These are phyloP conservation scores for Gentiana dahurica DNA, from an alignment of 257 asterid genomes.

Conservation along the genomic window DNA sequence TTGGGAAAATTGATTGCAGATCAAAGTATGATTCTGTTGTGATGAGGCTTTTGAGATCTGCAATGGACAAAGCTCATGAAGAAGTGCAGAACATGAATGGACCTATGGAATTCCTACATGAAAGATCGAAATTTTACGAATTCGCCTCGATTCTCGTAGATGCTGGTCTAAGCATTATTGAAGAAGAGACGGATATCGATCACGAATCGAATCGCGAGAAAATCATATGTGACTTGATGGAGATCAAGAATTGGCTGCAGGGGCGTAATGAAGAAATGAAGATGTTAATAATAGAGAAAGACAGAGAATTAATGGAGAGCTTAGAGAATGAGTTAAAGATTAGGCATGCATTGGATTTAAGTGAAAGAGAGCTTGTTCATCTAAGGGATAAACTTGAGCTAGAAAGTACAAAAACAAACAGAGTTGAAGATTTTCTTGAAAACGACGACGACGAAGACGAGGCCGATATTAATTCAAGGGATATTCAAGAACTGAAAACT, in stretches of 20 bases:
- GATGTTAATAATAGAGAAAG: slow-evolving; percentile 42
- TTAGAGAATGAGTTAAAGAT: slow-evolving; percentile 45
- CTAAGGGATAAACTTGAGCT: slow-evolving; percentile 31
- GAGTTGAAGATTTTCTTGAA: slow-evolving; percentile 6
- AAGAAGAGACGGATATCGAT: slow-evolving; percentile 38
- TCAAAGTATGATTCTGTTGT: slow-evolving; percentile 51
- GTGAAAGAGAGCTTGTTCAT: slow-evolving; percentile 32
- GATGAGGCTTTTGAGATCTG: slow-evolving; percentile 61
- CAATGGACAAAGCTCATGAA: slow-evolving; percentile 74
- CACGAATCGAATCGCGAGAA: slow-evolving; percentile 37
- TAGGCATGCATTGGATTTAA: slow-evolving; percentile 31
- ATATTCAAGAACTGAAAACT: slow-evolving; percentile 24
- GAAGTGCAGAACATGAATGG: slow-evolving; percentile 51
- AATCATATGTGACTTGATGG: slow-evolving; percentile 44
- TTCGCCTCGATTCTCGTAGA: slow-evolving; percentile 61
- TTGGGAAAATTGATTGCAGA: slow-evolving; percentile 47
- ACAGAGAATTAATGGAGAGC: slow-evolving; percentile 40
- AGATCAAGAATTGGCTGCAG: slow-evolving; percentile 46
- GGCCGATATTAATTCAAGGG: slow-evolving; percentile 11
- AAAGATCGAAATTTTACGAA: slow-evolving; percentile 53
- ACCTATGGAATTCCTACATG: slow-evolving; percentile 59
- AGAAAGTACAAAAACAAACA: slow-evolving; percentile 16
- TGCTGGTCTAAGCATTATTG: slow-evolving; percentile 43
- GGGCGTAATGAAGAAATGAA: slow-evolving; percentile 50
- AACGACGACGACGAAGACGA: slow-evolving; percentile 5